These are phyloP conservation scores for Fraxinus paxiana DNA, from an alignment of 305 asterid species.

Conservation along the genomic window DNA sequence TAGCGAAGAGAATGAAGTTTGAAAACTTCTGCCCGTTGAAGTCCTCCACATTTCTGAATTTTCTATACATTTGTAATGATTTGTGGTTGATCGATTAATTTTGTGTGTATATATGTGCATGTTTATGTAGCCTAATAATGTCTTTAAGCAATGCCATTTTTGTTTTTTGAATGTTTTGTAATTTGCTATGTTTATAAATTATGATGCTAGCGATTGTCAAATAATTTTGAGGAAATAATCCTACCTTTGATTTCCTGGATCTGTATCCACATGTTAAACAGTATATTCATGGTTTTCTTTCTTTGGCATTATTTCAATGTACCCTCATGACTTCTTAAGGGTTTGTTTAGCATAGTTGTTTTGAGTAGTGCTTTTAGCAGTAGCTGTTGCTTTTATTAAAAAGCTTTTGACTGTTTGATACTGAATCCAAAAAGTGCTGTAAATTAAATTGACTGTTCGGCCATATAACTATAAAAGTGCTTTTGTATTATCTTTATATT, in stretches of 20 bases:
- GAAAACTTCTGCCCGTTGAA: background rate
- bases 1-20: background rate
- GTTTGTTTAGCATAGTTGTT: background rate
- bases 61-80: background rate
- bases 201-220: constrained; percentile 9
- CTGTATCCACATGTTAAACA: background rate
- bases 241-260: background rate
- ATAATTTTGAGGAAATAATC: constrained; percentile 1
- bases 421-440: background rate
- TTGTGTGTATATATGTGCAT: background rate
- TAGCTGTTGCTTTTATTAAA: background rate
- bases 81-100: background rate
- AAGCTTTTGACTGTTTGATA: background rate
- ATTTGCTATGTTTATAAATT: background rate
- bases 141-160: background rate
- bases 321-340: background rate
- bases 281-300: background rate
- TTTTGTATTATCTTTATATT: background rate
- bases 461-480: background rate
- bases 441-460: background rate
- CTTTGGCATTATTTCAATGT: background rate
- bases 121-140: background rate
- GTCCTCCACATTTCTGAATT: background rate
- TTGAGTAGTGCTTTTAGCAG: background rate
- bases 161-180: background rate